A percentile compares a stretch with the other conserved stretches of the same genome.
Conservation (phyloP, 202 grass and related monocot genomes). For the Panicum virgatum region DNA sequence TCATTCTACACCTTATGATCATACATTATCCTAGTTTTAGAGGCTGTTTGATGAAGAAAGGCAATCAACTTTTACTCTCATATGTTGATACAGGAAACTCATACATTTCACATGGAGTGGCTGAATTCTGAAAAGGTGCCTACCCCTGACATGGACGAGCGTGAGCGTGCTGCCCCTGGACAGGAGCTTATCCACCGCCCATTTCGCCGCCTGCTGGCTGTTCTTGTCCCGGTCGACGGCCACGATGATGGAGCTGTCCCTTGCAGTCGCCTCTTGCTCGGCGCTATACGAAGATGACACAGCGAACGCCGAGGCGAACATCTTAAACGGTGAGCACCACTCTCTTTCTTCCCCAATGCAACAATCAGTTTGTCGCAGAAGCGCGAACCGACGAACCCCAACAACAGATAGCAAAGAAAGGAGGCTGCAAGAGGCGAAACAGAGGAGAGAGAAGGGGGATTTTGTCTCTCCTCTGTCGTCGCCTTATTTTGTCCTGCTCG, state of each 20-base stretch:
- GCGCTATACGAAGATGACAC: conserved; percentile 30
- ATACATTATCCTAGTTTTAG: not conserved
- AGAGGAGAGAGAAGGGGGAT: conserved; percentile 40
- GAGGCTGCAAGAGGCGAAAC: not conserved
- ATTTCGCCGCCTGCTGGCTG: conserved; percentile 80
- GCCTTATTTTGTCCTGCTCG: conserved; percentile 42
- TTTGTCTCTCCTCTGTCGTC: conserved; percentile 54
- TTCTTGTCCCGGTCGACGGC: conserved; percentile 84
- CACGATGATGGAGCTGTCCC: conserved; percentile 48
- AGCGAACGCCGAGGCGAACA: conserved; percentile 61
- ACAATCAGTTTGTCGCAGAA: not conserved
- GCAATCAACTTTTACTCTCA: not conserved
- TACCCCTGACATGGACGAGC: conserved; percentile 82
- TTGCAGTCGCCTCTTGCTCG: conserved; percentile 10
- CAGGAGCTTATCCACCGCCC: conserved; percentile 74
- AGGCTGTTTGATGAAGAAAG: conserved; percentile 10
- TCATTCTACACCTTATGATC: not conserved
- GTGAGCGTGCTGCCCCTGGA: conserved; percentile 48
- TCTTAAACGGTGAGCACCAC: conserved; percentile 16
- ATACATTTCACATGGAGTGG: not conserved
- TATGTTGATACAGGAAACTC: not conserved
- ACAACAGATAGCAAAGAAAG: not conserved
- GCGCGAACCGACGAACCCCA: not conserved
- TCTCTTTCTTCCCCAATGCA: not conserved
- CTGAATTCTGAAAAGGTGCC: not conserved